Conservation (phyloP, 1,284 basidiomycete genomes). For the Cryptococcus neoformans region DNA sequence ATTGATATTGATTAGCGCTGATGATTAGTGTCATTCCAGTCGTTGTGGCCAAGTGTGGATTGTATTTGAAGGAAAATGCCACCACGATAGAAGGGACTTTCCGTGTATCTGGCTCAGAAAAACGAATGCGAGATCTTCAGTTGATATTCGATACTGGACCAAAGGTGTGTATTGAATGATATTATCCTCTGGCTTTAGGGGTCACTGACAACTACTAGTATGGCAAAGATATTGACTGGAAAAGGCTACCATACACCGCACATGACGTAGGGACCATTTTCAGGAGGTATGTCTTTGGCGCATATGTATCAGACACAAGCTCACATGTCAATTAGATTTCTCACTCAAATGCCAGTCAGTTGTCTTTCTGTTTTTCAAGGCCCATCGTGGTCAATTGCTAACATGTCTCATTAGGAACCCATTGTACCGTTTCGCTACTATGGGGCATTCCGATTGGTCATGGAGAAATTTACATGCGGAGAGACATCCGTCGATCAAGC, state of each 20-base stretch:
- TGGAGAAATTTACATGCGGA: neutral
- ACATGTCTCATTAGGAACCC: constrained; percentile 25
- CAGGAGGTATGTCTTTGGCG: constrained; percentile 55
- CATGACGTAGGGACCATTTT: constrained; percentile 98
- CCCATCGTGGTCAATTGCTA: neutral
- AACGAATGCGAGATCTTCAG: constrained; percentile 94
- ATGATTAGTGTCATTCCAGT: constrained; percentile 78
- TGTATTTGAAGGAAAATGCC: constrained; percentile 88
- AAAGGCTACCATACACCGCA: constrained; percentile 74
- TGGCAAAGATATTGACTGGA: constrained; percentile 91
- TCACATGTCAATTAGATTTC: constrained; percentile 46
- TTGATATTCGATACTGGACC: constrained; percentile 84
- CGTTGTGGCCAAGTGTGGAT: constrained; percentile 93
- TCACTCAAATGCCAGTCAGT: constrained; percentile 92
- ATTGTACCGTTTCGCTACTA: constrained; percentile 25
- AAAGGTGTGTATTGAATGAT: constrained; percentile 56
- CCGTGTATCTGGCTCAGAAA: constrained; percentile 87
- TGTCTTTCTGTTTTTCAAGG: neutral
- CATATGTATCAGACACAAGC: neutral
- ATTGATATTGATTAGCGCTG: neutral
- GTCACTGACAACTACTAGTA: constrained; percentile 58
- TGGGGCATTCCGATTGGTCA: neutral
- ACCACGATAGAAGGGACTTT: constrained; percentile 96
- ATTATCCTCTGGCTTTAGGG: too few relatives aligned
- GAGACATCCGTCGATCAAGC: constrained; percentile 57